Evolutionary conservation across 2,329 filamentous ascomycete species (phyloP), one percentile per base, ranked within the genome.

Genomic region (Aspergillus costaricaensis): DNA sequence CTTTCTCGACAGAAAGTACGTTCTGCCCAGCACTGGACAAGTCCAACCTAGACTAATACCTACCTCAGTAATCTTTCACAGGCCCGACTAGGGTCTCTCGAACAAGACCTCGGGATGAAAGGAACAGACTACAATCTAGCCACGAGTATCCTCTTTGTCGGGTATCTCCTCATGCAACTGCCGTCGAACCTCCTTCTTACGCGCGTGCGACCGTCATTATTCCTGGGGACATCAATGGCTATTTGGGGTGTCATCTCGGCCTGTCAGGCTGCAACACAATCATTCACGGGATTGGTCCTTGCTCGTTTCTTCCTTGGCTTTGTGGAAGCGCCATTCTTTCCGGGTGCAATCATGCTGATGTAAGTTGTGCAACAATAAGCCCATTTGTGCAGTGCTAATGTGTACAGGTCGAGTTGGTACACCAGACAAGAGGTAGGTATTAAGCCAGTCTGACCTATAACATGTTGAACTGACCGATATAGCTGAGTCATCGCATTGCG

Each of bases 311-410:
- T 80, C 47, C 71, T 81, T 2, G 74, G 74, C 25, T 71, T 76
- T 52, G 67, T 73, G 3, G 74, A 77, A 53, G 73, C 72, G 1
- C 76, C 75, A 0, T 88, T 88, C 72, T 77, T 88, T 14, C 87
- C 87, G 0, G 87, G 87, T 43, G 85, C 85, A 0, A 79, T 89
- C 6, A 79, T 88, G 57, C 83, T 89, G 50, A 80, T 89, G 51
- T 71, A 54, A 5, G 55, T 61, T 21, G 6, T 32, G 14, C 2
- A 21, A 17, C 9, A 8, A 23, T 44, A 17, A 39, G 36, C 27
- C 4, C 8, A 19, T 43, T 17, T 17, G 15, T 10, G 14, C 12
- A 15, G 23, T 8, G 25, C 51, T 61, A n/a, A 61, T 23, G 2
- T 17, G n/a, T 36, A 19, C 38, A 72, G 69, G 69, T 87, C 85